Evolutionary conservation across 805 yeast genomes (phyloP).

Genomic region (Candida insectalens): DNA sequence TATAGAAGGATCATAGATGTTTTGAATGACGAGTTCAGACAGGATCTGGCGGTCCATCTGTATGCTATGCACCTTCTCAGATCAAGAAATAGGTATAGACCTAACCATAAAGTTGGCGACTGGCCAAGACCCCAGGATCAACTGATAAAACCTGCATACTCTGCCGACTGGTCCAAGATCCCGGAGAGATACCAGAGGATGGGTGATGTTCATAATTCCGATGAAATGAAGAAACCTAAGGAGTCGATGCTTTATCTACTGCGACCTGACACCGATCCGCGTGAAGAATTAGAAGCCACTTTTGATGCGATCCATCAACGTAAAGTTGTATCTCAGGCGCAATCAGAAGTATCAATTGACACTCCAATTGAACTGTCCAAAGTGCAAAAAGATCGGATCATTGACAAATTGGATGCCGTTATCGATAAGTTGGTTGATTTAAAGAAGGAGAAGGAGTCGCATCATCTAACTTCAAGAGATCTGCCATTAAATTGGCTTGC

Average conservation of each 20-base stretch:
- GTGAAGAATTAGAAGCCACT: constrained; percentile 3
- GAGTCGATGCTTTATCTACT: constrained; percentile 5
- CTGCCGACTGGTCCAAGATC: constrained; percentile 1
- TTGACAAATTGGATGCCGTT: constrained; percentile 10
- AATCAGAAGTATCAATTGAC: neutral
- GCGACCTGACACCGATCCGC: constrained; percentile 4
- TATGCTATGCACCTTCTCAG: constrained; percentile 45
- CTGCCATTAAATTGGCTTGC: constrained; percentile 1
- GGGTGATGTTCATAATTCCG: neutral
- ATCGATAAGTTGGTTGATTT: constrained; percentile 14
- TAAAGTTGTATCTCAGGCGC: neutral
- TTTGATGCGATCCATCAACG: constrained; percentile 7
- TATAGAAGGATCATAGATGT: too few relatives aligned
- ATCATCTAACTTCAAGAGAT: too few relatives aligned
- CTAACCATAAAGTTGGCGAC: constrained; percentile 2
- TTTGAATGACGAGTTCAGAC: constrained; percentile 42
- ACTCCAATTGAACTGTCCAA: constrained; percentile 1
- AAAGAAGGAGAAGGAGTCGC: neutral
- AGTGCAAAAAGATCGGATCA: constrained; percentile 7
- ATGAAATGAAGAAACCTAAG: neutral
- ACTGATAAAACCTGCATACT: constrained; percentile 4
- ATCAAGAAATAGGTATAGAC: constrained; percentile 5
- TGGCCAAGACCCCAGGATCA: constrained; percentile 6
- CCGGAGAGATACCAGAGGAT: neutral
- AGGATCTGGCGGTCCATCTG: constrained; percentile 55